A percentile compares a stretch with the other conserved stretches of the same genome.
These are phyloP conservation scores for Lactarius vividus DNA, from an alignment of 768 basidiomycete species.

Conservation along the genomic window DNA sequence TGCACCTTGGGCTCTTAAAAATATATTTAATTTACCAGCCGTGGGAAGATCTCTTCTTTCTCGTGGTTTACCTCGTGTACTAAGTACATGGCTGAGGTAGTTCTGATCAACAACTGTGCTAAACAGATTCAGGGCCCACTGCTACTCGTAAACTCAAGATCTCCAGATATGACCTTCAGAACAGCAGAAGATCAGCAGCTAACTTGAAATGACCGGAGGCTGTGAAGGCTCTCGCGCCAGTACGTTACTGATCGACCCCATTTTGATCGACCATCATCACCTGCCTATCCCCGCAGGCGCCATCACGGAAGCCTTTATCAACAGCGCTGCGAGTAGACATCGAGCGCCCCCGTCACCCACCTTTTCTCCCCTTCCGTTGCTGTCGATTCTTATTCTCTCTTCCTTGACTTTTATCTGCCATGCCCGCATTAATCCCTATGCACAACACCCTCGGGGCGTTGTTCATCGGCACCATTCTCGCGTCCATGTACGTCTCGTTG, in stretches of 20 bases:
- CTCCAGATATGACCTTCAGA: background rate
- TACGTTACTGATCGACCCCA: too few relatives aligned
- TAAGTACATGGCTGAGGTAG: background rate
- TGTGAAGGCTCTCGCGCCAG: too few relatives aligned
- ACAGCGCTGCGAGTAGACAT: too few relatives aligned
- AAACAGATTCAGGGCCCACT: too few relatives aligned
- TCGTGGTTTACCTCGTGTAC: too few relatives aligned
- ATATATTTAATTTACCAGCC: too few relatives aligned
- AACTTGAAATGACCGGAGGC: background rate
- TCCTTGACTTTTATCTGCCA: background rate
- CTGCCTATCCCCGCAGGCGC: too few relatives aligned
- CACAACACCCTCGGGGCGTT: background rate
- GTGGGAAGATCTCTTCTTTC: background rate
- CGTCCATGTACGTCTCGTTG: background rate
- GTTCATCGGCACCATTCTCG: background rate
- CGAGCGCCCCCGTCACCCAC: too few relatives aligned
- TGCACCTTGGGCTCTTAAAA: constrained; percentile 41
- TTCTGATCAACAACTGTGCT: background rate
- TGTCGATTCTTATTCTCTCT: background rate
- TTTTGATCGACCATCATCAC: too few relatives aligned
- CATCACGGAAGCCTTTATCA: too few relatives aligned
- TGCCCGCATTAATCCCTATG: background rate
- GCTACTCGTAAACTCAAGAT: background rate
- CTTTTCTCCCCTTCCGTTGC: background rate
- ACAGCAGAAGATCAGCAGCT: background rate